Conservation (phyloP, 2,329 filamentous ascomycete genomes). For the Colletotrichum camelliae region DNA sequence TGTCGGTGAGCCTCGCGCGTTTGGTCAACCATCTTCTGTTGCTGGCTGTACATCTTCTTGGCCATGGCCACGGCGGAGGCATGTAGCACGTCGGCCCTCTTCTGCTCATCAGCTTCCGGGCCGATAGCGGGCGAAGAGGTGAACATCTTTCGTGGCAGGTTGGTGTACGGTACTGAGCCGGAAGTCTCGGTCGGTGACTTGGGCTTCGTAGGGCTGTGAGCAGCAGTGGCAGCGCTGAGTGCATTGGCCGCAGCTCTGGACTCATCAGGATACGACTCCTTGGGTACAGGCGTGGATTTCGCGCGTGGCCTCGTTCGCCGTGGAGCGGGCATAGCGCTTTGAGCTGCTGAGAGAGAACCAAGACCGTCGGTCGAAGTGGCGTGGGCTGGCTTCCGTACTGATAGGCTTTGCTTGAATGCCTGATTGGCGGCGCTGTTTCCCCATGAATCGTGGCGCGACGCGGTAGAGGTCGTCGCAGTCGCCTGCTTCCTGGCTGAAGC, state of each 20-base stretch:
- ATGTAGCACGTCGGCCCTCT: conserved; percentile 73
- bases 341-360: conserved; percentile 76
- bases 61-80: conserved; percentile 91
- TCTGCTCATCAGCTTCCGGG: conserved; percentile 76
- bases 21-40: conserved; percentile 66
- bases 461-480: conserved; percentile 46
- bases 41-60: conserved; percentile 79
- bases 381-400: conserved; percentile 34
- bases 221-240: conserved; percentile 74
- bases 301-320: conserved; percentile 63
- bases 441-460: conserved; percentile 44
- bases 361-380: conserved; percentile 29
- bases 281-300: conserved; percentile 62
- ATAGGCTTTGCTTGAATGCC: conserved; percentile 58
- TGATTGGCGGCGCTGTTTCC: conserved; percentile 75
- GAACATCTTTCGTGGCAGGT: conserved; percentile 77
- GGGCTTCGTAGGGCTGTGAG: conserved; percentile 58
- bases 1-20: conserved; percentile 45
- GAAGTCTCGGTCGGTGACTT: conserved; percentile 59
- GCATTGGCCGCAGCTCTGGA: conserved; percentile 70
- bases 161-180: conserved; percentile 72
- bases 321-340: conserved; percentile 69
- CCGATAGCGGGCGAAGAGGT: conserved; percentile 76
- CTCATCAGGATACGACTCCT: conserved; percentile 58
- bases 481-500: conserved; percentile 36